Percentiles rank a stretch among this genome's conserved stretches.
phyloP scores from a whole-genome alignment of 2,329 filamentous ascomycete species.

The Escovopsis weberi region DNA sequence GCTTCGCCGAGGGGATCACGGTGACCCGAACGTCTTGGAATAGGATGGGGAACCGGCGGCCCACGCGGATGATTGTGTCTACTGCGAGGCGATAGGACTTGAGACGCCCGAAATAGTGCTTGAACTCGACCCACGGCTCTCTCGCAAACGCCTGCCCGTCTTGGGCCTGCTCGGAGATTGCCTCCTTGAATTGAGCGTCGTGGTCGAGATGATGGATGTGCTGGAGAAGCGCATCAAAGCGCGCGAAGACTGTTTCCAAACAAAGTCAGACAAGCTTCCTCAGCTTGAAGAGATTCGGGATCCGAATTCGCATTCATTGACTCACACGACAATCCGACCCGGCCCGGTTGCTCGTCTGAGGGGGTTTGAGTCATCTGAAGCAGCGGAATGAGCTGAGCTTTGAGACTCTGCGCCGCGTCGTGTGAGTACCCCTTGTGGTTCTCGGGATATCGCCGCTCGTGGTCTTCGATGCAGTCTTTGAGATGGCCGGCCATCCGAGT shows the following conservation, averaged over 20 bases:
- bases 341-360: not conserved
- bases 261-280: not conserved
- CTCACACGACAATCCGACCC: too few species aligned
- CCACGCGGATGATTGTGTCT: conserved; percentile 8
- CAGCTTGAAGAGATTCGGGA: not conserved
- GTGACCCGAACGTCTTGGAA: conserved; percentile 18
- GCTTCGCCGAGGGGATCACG: conserved; percentile 12
- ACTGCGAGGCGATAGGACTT: conserved; percentile 10
- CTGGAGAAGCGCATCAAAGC: conserved; percentile 1
- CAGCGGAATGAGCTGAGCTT: not conserved
- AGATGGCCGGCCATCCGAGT: conserved; percentile 3
- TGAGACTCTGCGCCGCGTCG: not conserved
- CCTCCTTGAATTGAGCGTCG: not conserved
- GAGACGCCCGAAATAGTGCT: conserved; percentile 14
- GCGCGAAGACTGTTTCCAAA: not conserved
- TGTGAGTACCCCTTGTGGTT: not conserved
- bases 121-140: conserved; percentile 13
- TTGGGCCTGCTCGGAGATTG: conserved; percentile 1
- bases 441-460: not conserved
- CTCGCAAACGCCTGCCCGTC: conserved; percentile 1
- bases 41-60: conserved; percentile 13
- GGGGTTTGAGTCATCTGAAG: not conserved
- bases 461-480: conserved; percentile 4
- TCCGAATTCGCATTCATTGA: not conserved
- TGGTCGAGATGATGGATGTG: conserved; percentile 1